phyloP scores from a whole-genome alignment of 441 rosid species.

The Sinapis alba region DNA sequence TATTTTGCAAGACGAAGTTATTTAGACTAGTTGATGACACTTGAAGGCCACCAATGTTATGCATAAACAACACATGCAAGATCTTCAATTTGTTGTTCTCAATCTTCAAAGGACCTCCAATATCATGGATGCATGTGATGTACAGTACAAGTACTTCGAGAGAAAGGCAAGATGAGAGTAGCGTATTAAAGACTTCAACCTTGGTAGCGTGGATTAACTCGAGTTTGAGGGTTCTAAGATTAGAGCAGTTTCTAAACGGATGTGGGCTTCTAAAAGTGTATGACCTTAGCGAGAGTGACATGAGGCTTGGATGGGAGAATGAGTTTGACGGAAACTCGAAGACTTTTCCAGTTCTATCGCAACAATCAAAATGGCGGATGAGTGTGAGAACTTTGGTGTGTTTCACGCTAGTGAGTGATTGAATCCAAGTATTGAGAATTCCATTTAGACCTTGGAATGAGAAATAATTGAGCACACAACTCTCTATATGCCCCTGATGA shows the following conservation, averaged over 20 bases:
- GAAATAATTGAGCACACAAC: neutral
- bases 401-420: neutral
- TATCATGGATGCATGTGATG: neutral
- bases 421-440: neutral
- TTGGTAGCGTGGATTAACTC: neutral
- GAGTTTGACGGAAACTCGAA: neutral
- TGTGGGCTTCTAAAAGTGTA: neutral
- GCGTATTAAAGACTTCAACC: neutral
- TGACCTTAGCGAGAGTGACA: neutral
- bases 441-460: neutral
- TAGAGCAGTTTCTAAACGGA: neutral
- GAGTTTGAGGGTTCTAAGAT: neutral
- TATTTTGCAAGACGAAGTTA: neutral
- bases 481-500: neutral
- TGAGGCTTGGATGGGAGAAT: neutral
- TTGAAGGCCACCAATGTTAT: neutral
- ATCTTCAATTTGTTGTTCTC: neutral
- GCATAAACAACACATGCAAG: neutral
- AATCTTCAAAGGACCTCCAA: neutral
- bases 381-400: neutral
- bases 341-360: neutral
- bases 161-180: neutral
- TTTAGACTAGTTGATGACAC: neutral
- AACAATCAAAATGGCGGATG: neutral
- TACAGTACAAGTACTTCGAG: neutral